These are phyloP conservation scores for Aaosphaeria pasadenensis DNA, from an alignment of 2,329 filamentous ascomycete genomes.

Conservation along the genomic window DNA sequence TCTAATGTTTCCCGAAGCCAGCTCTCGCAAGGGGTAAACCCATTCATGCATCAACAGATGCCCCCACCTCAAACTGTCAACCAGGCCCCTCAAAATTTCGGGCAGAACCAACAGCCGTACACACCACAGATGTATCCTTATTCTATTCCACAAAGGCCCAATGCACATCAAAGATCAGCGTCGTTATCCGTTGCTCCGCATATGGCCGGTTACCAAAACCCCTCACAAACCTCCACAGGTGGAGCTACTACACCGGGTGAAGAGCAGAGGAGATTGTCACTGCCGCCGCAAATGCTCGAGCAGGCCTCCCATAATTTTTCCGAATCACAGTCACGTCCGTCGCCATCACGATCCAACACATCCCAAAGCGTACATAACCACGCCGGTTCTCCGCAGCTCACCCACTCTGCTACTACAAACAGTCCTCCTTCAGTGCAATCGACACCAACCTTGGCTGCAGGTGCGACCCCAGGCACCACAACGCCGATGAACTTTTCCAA, in stretches of 20 bases:
- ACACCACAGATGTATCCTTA: constrained; percentile 42
- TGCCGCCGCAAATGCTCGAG: constrained; percentile 35
- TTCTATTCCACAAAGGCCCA: constrained; percentile 41
- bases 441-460: constrained; percentile 11
- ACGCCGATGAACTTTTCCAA: constrained; percentile 3
- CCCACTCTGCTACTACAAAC: constrained; percentile 9
- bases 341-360: constrained; percentile 19
- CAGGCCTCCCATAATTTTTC: constrained; percentile 12
- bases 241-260: constrained; percentile 18
- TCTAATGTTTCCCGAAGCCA: constrained; percentile 29
- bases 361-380: constrained; percentile 14
- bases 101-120: constrained; percentile 17
- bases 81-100: constrained; percentile 14
- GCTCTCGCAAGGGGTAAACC: background rate
- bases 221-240: constrained; percentile 14
- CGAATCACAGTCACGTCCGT: constrained; percentile 12
- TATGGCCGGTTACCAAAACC: constrained; percentile 24
- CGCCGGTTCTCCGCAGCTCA: constrained; percentile 19
- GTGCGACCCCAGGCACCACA: constrained; percentile 15
- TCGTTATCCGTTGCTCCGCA: constrained; percentile 45
- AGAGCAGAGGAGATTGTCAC: constrained; percentile 42
- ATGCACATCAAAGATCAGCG: constrained; percentile 41
- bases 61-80: constrained; percentile 26
- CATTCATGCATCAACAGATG: constrained; percentile 26
- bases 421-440: constrained; percentile 16